Evolutionary conservation across 495 filamentous ascomycete genomes (phyloP), one percentile per base, ranked within the genome.

Genomic region (Patellaria atrata): DNA sequence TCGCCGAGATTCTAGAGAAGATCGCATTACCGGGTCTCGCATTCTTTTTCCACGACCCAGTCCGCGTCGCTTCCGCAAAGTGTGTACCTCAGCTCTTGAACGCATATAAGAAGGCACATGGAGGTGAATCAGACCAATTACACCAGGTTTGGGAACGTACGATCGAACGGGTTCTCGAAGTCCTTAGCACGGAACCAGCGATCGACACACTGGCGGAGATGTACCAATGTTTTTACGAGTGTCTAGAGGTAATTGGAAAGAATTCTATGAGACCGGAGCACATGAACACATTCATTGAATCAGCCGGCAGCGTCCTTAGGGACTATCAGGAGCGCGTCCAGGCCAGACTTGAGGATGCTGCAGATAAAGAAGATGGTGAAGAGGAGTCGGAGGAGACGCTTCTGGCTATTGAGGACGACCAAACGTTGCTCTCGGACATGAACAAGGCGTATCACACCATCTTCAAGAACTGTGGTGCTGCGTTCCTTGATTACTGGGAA

Each of bases 151-250:
- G 91, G 91, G 71, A 67, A 38, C 72, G 67, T 40, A 89, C 92
- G 3, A 74, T 91, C 5, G 79, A 78, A 35, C 93, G 92, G 58
- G 65, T 99, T 27, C 73, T 96, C 19, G 91, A 94, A 54, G 86
- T 94, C 2, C 68, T 99, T n/a, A 82, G 71, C 38, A 82, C 82
- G 0, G 91, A 99, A 59, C 87, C 91, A 5, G 84, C 85, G 0
- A 81, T 99, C 28, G 91, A 99, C 45, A 92, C 87, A 0, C 71
- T 99, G 13, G 87, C 91, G 8, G 91, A 96, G 61, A 93, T 99
- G 82, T 99, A 94, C 55, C 87, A 96, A 58, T 96, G 89, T 67
- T 96, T 96, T 65, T 99, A 99, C 56, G 91, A 99, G 57, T 93
- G 82, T 5, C 81, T 99, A 12, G 89, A 94, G 59, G 82, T 94